Evolutionary conservation across 2,329 filamentous ascomycete species (phyloP), one percentile per base, ranked within the genome.

Genomic region (Exophiala calicioides): DNA sequence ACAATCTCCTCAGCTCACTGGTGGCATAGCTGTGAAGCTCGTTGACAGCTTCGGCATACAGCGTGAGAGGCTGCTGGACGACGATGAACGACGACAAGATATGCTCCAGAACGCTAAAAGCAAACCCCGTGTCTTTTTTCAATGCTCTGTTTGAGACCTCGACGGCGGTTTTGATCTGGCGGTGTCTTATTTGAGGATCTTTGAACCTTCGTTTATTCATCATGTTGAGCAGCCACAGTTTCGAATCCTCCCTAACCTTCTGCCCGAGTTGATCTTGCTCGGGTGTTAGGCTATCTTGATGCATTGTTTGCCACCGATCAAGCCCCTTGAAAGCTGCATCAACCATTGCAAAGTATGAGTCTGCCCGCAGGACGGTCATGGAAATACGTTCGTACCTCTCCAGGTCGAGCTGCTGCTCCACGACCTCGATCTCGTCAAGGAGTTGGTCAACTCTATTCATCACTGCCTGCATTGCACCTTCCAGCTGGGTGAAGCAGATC

Each of bases 311-410:
- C 88, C 89, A 95, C 63, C 88, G 90, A 56, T 84, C 80, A 58
- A 90, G 95, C 1, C 91, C 93, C 64, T 90, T 95, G 21, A 97
- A 71, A 1, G 88, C 86, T 19, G 90, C 85, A 63, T 96, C 88
- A 2, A 96, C 85, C 18, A 95, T 86, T 0, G 88, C 89, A 58
- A 91, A 91, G 56, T 95, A 86, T 0, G 90, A 86, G 65, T 98
- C 93, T 2, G 94, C 84, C 20, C 82, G 82, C 44, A 98, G 76
- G 2, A 86, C 79, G n/a, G 84, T 76, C 58, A 82, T 77, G 13
- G 53, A 55, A 12, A 55, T 30, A 18, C 57, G 44, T 30, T 53
- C 47, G 27, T 58, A 57, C 15, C 31, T 13, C 65, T 60, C 16
- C 65, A 64, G 30, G 68, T 65, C 5, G 66, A 71, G 29, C 62